These are phyloP conservation scores for Caryocar brasiliense DNA, from an alignment of 441 rosid genomes.

Conservation along the genomic window DNA sequence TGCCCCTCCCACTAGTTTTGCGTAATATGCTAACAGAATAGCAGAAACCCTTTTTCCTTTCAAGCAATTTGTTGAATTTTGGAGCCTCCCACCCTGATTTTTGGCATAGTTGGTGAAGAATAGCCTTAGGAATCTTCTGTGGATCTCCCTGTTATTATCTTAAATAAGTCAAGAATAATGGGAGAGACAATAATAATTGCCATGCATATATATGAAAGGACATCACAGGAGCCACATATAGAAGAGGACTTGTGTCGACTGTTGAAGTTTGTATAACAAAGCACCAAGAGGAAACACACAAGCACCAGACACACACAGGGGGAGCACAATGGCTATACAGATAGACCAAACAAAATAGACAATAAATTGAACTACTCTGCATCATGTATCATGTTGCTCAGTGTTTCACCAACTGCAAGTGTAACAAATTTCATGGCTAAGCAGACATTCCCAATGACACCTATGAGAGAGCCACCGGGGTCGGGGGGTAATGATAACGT, in stretches of 20 bases:
- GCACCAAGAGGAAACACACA: too few species aligned
- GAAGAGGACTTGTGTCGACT: not conserved
- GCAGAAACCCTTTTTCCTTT: constrained; percentile 35
- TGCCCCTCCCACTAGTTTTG: constrained; percentile 85
- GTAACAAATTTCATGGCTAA: not conserved
- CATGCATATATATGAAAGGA: not conserved
- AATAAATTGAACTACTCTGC: not conserved
- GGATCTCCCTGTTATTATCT: constrained; percentile 61
- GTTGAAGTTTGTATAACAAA: too few species aligned
- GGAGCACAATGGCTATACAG: too few species aligned
- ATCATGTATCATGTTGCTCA: not conserved
- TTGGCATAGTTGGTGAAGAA: constrained; percentile 89
- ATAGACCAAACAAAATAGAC: not conserved
- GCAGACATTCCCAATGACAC: not conserved
- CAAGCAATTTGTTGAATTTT: constrained; percentile 56
- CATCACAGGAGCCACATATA: constrained; percentile 1
- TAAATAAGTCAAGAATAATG: constrained; percentile 5
- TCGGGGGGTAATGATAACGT: too few species aligned
- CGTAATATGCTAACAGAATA: constrained; percentile 77
- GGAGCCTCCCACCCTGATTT: constrained; percentile 94
- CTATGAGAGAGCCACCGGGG: not conserved
- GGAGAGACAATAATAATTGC: not conserved
- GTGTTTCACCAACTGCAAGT: not conserved
- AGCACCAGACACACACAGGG: too few species aligned
- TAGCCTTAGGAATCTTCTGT: constrained; percentile 66